Percentiles rank a stretch among this genome's conserved stretches.
phyloP scores from a whole-genome alignment of 768 basidiomycete genomes.

The Naematelia encephala region DNA sequence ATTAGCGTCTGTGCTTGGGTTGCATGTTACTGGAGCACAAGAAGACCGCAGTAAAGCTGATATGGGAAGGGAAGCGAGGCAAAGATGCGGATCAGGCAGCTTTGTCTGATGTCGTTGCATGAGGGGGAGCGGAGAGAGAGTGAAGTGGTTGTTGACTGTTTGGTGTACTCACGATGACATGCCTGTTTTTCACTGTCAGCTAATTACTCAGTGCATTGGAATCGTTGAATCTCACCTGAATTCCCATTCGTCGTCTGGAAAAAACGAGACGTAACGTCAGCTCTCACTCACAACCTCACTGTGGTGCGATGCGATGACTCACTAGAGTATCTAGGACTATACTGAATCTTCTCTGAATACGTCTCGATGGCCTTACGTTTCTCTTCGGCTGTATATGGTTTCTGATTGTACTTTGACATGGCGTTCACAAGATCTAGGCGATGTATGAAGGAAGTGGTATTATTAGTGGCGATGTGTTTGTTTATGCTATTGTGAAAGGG shows the following conservation, averaged over 20 bases:
- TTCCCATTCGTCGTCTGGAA: constrained; percentile 40
- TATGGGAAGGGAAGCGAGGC: too few species aligned
- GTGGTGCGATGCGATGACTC: constrained; percentile 10
- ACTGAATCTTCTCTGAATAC: constrained; percentile 42
- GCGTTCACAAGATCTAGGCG: background rate
- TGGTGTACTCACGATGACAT: constrained; percentile 34
- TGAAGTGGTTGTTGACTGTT: too few species aligned
- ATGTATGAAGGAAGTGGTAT: background rate
- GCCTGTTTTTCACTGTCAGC: constrained; percentile 18
- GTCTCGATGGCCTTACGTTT: constrained; percentile 38
- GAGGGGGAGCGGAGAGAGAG: too few species aligned
- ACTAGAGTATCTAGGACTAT: constrained; percentile 41
- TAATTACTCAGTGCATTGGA: background rate
- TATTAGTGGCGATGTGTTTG: background rate
- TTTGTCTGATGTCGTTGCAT: too few species aligned
- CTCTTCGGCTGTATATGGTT: constrained; percentile 37
- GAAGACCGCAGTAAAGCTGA: too few species aligned
- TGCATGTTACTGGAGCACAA: too few species aligned
- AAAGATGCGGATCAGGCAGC: too few species aligned
- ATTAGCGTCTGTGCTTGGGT: too few species aligned
- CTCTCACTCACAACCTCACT: background rate
- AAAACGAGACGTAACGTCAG: background rate
- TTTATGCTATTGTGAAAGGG: background rate
- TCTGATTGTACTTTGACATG: constrained; percentile 39
- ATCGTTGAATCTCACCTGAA: constrained; percentile 31